Evolutionary conservation across 345 rosid genomes (phyloP).

Genomic region (Chamaenerion angustifolium): DNA sequence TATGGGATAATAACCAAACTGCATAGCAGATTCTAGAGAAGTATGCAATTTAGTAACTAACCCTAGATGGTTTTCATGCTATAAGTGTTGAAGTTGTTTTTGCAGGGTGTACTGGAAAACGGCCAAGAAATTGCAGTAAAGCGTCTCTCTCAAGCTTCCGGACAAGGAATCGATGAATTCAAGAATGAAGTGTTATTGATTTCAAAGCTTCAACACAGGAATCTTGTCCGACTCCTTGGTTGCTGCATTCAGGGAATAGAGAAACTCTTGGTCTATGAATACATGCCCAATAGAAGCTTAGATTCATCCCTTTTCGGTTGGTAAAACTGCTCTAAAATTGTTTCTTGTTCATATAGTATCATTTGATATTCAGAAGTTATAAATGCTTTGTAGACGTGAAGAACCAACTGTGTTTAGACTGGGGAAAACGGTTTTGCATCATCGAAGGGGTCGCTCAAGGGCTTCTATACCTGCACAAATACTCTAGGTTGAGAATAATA

Average conservation of each 20-base stretch:
- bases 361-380: too few relatives aligned
- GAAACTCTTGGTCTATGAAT: conserved; percentile 7
- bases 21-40: neutral
- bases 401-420: neutral
- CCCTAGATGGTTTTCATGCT: too few relatives aligned
- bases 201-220: conserved; percentile 33
- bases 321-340: too few relatives aligned
- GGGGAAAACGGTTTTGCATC: neutral
- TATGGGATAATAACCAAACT: neutral
- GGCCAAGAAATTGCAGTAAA: conserved; percentile 17
- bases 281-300: conserved; percentile 4
- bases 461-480: neutral
- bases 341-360: neutral
- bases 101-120: conserved; percentile 2
- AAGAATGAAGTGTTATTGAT: conserved; percentile 31
- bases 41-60: neutral
- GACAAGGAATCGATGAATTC: conserved; percentile 31
- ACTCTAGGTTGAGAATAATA: neutral
- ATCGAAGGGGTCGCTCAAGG: neutral
- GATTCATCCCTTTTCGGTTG: too few relatives aligned
- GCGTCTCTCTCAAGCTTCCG: conserved; percentile 11
- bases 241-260: conserved; percentile 1
- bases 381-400: neutral
- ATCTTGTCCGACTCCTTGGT: conserved; percentile 25
- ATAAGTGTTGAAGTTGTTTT: too few relatives aligned